phyloP scores from a whole-genome alignment of 2,329 filamentous ascomycete species.

The Colletotrichum chlorophyti region DNA sequence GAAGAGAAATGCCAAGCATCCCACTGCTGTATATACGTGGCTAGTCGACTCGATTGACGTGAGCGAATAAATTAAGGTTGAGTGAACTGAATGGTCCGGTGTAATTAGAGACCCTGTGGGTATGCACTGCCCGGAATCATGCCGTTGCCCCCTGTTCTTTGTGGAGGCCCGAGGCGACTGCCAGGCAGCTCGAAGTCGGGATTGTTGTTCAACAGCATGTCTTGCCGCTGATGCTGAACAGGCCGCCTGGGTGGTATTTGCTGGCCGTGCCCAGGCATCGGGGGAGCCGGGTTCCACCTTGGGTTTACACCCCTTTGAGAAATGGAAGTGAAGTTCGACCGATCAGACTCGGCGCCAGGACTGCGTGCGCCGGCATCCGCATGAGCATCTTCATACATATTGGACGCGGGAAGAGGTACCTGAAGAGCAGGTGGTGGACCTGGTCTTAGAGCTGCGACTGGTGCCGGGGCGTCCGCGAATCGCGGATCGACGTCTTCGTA shows the following conservation, averaged over 20 bases:
- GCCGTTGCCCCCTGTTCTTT: constrained; percentile 41
- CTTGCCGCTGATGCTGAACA: constrained; percentile 63
- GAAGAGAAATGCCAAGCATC: constrained; percentile 26
- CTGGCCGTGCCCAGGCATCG: constrained; percentile 51
- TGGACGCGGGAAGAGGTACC: constrained; percentile 37
- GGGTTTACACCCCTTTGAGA: constrained; percentile 90
- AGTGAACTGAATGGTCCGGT: constrained; percentile 3
- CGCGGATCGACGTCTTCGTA: constrained; percentile 94
- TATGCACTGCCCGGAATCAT: constrained; percentile 63
- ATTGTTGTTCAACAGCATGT: constrained; percentile 79
- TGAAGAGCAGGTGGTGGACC: constrained; percentile 26
- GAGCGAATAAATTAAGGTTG: constrained; percentile 16
- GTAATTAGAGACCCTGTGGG: constrained; percentile 43
- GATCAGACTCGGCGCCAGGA: constrained; percentile 75
- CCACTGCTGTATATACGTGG: constrained; percentile 23
- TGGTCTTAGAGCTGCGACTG: constrained; percentile 28
- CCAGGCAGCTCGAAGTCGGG: constrained; percentile 82
- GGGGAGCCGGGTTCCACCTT: constrained; percentile 72
- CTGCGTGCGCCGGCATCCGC: constrained; percentile 65
- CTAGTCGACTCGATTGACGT: constrained; percentile 19
- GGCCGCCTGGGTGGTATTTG: constrained; percentile 49
- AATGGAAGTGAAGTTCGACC: constrained; percentile 87
- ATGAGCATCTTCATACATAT: constrained; percentile 69
- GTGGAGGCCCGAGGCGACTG: constrained; percentile 38
- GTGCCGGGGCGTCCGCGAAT: constrained; percentile 60